Percentiles rank a stretch among this genome's conserved stretches.
phyloP scores from a whole-genome alignment of 2,329 filamentous ascomycete genomes.

The Coniochaeta ligniaria region DNA sequence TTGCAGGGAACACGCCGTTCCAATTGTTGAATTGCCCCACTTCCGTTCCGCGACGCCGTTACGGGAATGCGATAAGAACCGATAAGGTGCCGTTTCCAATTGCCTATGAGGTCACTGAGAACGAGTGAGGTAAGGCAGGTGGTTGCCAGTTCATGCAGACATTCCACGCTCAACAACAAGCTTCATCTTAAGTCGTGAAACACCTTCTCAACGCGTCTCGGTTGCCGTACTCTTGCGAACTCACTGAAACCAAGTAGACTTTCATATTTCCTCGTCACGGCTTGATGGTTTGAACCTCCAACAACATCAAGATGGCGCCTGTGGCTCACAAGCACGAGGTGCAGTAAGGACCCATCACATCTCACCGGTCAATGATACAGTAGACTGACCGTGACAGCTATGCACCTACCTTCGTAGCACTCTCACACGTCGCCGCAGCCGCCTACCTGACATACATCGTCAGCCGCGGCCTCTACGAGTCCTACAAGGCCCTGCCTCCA shows the following conservation, averaged over 20 bases:
- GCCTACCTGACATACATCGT: slow-evolving; percentile 25
- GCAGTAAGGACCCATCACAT: slow-evolving; percentile 6
- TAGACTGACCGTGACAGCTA: slow-evolving; percentile 17
- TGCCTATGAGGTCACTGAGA: slow-evolving; percentile 3
- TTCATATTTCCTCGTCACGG: neutral
- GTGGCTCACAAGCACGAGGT: slow-evolving; percentile 15
- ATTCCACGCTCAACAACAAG: neutral
- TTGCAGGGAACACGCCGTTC: neutral
- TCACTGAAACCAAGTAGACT: no score
- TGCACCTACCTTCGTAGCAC: slow-evolving; percentile 20
- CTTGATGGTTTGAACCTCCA: neutral
- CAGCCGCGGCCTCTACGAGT: slow-evolving; percentile 23
- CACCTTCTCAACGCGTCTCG: neutral
- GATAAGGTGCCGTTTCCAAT: neutral
- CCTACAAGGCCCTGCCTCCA: slow-evolving; percentile 24
- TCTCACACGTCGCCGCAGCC: slow-evolving; percentile 18
- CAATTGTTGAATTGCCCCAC: neutral
- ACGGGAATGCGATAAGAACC: neutral
- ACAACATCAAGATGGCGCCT: slow-evolving; percentile 14
- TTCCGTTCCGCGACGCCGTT: neutral
- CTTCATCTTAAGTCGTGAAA: neutral
- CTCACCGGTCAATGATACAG: neutral
- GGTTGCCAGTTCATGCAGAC: neutral
- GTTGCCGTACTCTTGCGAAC: no score
- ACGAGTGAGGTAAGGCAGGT: neutral